Evolutionary conservation across 257 asterid genomes (phyloP), one percentile per base, ranked within the genome.

Genomic region (Buddleja alternifolia): DNA sequence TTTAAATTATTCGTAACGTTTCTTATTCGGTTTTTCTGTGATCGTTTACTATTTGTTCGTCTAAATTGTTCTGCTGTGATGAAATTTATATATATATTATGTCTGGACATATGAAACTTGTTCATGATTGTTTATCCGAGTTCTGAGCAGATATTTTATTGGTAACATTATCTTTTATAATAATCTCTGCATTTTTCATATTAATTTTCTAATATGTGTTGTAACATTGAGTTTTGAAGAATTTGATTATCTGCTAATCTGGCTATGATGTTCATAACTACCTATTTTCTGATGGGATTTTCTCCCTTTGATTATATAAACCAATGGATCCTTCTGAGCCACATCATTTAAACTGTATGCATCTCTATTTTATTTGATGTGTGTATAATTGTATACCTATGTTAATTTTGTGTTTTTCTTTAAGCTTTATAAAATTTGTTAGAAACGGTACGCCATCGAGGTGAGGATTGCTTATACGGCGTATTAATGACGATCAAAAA

Each of bases 241-340:
- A 41, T 40, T 17, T 40, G 36, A 20, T 40, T 1, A 14, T 3
- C 19, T 32, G 2, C 14, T 19, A 11, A 42, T 17, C 3, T 71
- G 79, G 95, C 92, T 60, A 42, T 88, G 97, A 90, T 86, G 96
- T 47, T 67, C 20, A 12, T 55, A 85, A 74, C 90, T 86, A 85
- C 92, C 95, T 88, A 90, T 86, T 88, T 88, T 80, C 65, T 86
- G 96, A 88, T 73, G 75, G 80, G 78, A 74, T 58, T 46, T 7
- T 36, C 71, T 41, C 78, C 52, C 79, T 74, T 58, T 88, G 96
- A 91, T 83, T 88, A 78, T 32, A 83, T 68, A 73, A 73, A 83
- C 96, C 96, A 90, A 88, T 88, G 96, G 97, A 90, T 88, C 97
- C 97, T 90, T 83, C 94, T 88, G 94, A 88, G 90, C 92, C 67